Percentiles rank a stretch among this genome's conserved stretches.
These are phyloP conservation scores for Dipteronia dyeriana DNA, from an alignment of 345 rosid species.

Conservation along the genomic window DNA sequence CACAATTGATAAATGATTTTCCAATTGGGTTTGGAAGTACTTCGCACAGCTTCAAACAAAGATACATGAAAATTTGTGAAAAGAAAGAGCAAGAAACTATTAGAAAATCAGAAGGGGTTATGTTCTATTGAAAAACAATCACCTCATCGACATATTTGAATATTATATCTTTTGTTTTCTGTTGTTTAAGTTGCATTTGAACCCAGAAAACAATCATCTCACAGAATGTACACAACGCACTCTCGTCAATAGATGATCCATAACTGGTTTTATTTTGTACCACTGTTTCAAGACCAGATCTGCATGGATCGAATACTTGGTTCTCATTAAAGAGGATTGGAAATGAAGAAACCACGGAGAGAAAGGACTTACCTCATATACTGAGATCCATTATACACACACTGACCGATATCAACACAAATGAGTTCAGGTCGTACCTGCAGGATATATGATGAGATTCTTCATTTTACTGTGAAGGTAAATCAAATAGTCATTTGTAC, in stretches of 20 bases:
- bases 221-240: constrained; percentile 45
- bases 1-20: constrained; percentile 49
- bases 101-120: background rate
- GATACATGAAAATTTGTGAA: background rate
- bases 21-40: constrained; percentile 48
- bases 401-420: constrained; percentile 54
- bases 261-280: constrained; percentile 22
- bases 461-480: background rate
- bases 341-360: background rate
- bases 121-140: background rate
- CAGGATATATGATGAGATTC: background rate
- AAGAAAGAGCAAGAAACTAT: background rate
- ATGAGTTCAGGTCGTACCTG: constrained; percentile 52
- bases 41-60: constrained; percentile 46
- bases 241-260: constrained; percentile 17
- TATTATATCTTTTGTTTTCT: constrained; percentile 45
- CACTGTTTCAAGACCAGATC: constrained; percentile 30
- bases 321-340: constrained; percentile 1
- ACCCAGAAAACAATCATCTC: constrained; percentile 55
- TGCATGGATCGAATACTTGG: constrained; percentile 19
- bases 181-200: constrained; percentile 50
- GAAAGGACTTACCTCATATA: constrained; percentile 22
- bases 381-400: constrained; percentile 30
- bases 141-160: constrained; percentile 50
- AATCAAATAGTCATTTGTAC: background rate